Base-by-base conservation (phyloP, 768 basidiomycete species). In the Hericium coralloides region DNA sequence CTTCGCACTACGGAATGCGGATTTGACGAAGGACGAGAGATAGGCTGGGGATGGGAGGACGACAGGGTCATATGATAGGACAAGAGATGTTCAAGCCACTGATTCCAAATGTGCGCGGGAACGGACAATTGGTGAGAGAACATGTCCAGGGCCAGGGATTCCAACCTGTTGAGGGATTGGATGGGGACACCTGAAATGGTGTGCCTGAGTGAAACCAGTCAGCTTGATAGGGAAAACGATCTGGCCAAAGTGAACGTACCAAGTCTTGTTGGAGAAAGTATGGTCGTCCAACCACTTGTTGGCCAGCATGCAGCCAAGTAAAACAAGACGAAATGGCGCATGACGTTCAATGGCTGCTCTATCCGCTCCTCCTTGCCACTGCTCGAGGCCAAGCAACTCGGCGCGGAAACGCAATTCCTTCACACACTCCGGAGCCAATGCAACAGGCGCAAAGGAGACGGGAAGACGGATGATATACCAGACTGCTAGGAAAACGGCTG, bases 221-320 rank as follows among this genome's bases (percentile, higher is more conserved):
- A 25, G 45, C 17, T 12, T 17, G 5, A 8, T 23, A 10, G 12
- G 4, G 22, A 45, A 49, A 55, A 10, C 7, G 4, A 49, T 31
- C 2, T 38, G 4, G 39, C 8, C 12, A 31, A 31, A 6, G 8
- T 31, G 38, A 26, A 67, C 83, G 58, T 68, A 89, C 89, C 89
- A 92, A 55, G 89, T 92, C 73, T 89, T 91, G 72, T 91, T 91
- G 41, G 88, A 90, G 70, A 91, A 92, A 0, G 89, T 91, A 65
- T 92, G 89, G 63, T 92, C 89, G 61, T 91, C 89, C 61, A 92
- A 66, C 89, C 89, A 91, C 71, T 92, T 92, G 69, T 91, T 91
- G 18, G 89, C 87, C 37, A 92, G 73, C 88, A 92, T 90, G 60
- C 83, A 89, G 18, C 89, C 89, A 22, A 92, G 75, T 22, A 92